Evolutionary conservation across 345 rosid genomes (phyloP).

Genomic region (Eutrema yunnanense): DNA sequence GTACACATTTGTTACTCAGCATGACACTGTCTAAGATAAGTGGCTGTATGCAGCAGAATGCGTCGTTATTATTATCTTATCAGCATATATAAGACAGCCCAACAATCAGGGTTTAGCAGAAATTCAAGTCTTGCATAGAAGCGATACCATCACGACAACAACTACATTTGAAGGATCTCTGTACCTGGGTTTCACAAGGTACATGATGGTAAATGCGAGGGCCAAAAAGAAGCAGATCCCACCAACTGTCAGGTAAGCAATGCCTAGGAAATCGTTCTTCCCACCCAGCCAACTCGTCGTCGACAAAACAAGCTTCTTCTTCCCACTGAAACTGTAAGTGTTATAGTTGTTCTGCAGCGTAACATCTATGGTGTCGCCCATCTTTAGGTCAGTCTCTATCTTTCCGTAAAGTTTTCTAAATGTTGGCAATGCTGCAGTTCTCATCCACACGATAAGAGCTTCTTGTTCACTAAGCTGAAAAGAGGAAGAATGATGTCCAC

Average conservation of each 20-base stretch:
- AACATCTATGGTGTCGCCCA: slow-evolving; percentile 48
- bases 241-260: slow-evolving; percentile 90
- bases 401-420: slow-evolving; percentile 93
- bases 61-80: background rate
- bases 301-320: slow-evolving; percentile 94
- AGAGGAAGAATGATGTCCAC: background rate
- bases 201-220: slow-evolving; percentile 68
- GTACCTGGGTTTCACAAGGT: slow-evolving; percentile 92
- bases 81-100: background rate
- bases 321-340: slow-evolving; percentile 90
- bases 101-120: background rate
- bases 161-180: background rate
- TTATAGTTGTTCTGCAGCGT: slow-evolving; percentile 64
- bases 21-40: background rate
- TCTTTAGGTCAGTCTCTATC: slow-evolving; percentile 75
- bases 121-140: background rate
- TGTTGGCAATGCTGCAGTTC: slow-evolving; percentile 99
- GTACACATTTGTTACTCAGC: background rate
- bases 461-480: slow-evolving; percentile 86
- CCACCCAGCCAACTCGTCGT: slow-evolving; percentile 99
- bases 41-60: background rate
- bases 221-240: slow-evolving; percentile 87
- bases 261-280: slow-evolving; percentile 94
- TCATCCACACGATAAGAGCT: slow-evolving; percentile 97
- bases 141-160: slow-evolving; percentile 2